Conservation (phyloP, 148 eudicot species). For the Camellia lanceoleosa region DNA sequence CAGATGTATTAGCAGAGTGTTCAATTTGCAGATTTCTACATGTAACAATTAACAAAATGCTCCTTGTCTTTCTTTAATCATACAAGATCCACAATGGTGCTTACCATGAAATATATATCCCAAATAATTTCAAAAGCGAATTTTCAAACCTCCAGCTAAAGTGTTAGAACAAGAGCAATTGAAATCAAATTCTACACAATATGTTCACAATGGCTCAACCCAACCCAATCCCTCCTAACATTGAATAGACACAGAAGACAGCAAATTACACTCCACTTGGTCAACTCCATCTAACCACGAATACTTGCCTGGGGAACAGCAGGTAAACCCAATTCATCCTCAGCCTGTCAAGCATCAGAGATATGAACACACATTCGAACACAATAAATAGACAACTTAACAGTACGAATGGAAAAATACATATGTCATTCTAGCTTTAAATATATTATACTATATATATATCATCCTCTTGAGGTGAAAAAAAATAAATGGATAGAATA, state of each 20-base stretch:
- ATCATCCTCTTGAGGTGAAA: neutral
- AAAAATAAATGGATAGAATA: neutral
- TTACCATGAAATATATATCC: neutral
- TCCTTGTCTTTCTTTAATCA: no score
- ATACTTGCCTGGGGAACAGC: conserved; percentile 83
- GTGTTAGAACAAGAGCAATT: neutral
- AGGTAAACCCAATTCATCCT: conserved; percentile 84
- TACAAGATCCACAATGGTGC: neutral
- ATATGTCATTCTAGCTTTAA: neutral
- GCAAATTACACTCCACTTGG: neutral
- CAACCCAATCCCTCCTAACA: neutral
- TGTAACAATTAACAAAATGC: no score
- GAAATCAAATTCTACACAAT: conserved; percentile 5
- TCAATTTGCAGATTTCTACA: no score
- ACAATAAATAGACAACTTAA: neutral
- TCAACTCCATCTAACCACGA: conserved; percentile 49
- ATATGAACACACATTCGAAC: neutral
- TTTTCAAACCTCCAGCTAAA: neutral
- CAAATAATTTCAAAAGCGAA: neutral
- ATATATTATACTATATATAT: no score
- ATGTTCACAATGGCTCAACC: conserved; percentile 14
- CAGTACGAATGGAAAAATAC: neutral
- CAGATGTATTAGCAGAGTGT: neutral
- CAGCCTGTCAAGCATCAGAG: conserved; percentile 45
- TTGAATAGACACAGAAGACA: neutral